Conservation (phyloP, 2,329 filamentous ascomycete genomes). For the Lachnellula subtilissima region DNA sequence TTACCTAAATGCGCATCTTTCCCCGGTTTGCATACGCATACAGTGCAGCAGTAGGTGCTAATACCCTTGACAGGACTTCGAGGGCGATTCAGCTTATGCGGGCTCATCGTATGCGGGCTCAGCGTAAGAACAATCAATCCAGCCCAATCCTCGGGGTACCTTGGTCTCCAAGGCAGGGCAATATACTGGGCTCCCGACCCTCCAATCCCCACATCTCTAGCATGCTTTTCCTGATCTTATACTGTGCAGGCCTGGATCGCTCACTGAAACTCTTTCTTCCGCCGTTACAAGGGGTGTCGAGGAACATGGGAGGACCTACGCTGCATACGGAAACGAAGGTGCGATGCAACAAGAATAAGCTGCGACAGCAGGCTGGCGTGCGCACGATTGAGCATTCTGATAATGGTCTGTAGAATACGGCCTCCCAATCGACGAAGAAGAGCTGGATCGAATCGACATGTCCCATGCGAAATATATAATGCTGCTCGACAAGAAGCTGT, state of each 20-base stretch:
- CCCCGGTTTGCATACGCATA: not conserved
- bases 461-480: conserved; percentile 35
- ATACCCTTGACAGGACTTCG: conserved; percentile 8
- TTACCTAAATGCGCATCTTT: not conserved
- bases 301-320: conserved; percentile 26
- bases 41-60: not conserved
- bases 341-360: conserved; percentile 1
- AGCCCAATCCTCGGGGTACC: too few relatives aligned
- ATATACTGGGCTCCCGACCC: not conserved
- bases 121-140: conserved; percentile 3
- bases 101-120: conserved; percentile 16
- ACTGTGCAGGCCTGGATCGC: conserved; percentile 11
- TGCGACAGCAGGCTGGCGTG: not conserved
- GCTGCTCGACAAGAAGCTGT: conserved; percentile 20
- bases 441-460: conserved; percentile 40
- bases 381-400: not conserved
- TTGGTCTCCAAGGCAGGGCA: not conserved
- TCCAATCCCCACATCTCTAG: too few relatives aligned
- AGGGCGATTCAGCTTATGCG: conserved; percentile 19
- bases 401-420: conserved; percentile 32
- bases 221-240: not conserved
- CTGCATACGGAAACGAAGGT: conserved; percentile 24
- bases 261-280: conserved; percentile 21
- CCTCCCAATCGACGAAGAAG: conserved; percentile 38
- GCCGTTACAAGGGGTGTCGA: conserved; percentile 18